A percentile compares a stretch with the other conserved stretches of the same genome.
phyloP scores from a whole-genome alignment of 2,329 filamentous ascomycete genomes.

The Aspergillus uvarum region DNA sequence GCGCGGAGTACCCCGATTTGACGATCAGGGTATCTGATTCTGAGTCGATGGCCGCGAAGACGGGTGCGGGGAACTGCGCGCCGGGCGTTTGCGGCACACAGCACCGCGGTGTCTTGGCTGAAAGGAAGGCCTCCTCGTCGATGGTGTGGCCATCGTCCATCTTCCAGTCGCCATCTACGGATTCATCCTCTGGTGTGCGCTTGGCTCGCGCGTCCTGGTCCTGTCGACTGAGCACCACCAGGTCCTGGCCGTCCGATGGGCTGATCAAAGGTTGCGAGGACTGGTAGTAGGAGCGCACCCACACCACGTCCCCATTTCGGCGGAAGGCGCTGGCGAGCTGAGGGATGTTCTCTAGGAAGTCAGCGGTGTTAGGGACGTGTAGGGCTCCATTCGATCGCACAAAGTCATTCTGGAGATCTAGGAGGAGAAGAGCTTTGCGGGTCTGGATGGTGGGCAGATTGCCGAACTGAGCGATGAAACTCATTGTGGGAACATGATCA shows the following conservation, averaged over 20 bases:
- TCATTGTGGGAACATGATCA: slow-evolving; percentile 34
- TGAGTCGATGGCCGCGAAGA: slow-evolving; percentile 53
- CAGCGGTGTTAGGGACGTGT: slow-evolving; percentile 61
- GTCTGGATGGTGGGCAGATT: slow-evolving; percentile 54
- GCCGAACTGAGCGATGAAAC: slow-evolving; percentile 29
- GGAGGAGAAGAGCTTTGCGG: slow-evolving; percentile 70
- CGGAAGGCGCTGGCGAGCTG: slow-evolving; percentile 72
- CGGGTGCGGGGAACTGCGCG: slow-evolving; percentile 51
- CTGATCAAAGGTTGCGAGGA: slow-evolving; percentile 59
- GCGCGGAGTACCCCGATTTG: slow-evolving; percentile 87
- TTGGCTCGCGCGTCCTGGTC: slow-evolving; percentile 24
- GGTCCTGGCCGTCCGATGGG: slow-evolving; percentile 45
- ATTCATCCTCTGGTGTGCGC: slow-evolving; percentile 18
- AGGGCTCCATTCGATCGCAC: slow-evolving; percentile 67
- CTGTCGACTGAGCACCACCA: slow-evolving; percentile 44
- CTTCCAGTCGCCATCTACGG: slow-evolving; percentile 8
- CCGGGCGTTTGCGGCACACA: slow-evolving; percentile 45
- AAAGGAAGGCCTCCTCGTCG: slow-evolving; percentile 47
- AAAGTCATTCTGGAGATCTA: slow-evolving; percentile 93
- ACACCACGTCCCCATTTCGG: slow-evolving; percentile 70
- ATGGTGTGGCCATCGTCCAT: slow-evolving; percentile 15
- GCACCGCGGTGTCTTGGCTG: slow-evolving; percentile 34
- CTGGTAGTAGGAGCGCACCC: slow-evolving; percentile 76
- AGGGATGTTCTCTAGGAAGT: slow-evolving; percentile 67
- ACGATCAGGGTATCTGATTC: slow-evolving; percentile 54